Conservation (phyloP, 2,329 filamentous ascomycete genomes). For the Mariannaea elegans region DNA sequence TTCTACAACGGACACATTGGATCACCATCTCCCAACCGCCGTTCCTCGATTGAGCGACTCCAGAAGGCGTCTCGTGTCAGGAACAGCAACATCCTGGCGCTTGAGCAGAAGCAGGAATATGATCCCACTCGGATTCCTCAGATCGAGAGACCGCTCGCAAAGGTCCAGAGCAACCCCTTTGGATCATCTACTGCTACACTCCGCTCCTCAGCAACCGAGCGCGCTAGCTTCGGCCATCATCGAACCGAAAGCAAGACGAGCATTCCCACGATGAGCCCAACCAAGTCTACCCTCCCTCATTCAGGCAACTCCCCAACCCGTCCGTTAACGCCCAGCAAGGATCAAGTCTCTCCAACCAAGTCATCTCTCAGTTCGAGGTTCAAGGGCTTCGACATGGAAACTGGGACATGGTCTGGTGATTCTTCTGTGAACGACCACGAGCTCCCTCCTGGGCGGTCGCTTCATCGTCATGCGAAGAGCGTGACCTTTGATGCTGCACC, state of each 20-base stretch:
- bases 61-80: conserved; percentile 95
- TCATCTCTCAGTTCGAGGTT: conserved; percentile 79
- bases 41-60: conserved; percentile 93
- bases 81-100: conserved; percentile 96
- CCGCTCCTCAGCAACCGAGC: conserved; percentile 57
- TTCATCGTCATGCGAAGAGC: conserved; percentile 91
- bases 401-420: conserved; percentile 73
- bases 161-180: conserved; percentile 77
- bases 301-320: conserved; percentile 45
- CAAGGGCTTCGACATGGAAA: conserved; percentile 76
- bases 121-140: conserved; percentile 81
- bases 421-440: conserved; percentile 66
- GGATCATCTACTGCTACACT: conserved; percentile 65
- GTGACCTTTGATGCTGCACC: conserved; percentile 96
- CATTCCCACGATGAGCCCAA: conserved; percentile 66
- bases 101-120: conserved; percentile 92
- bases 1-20: conserved; percentile 65
- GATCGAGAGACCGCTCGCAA: conserved; percentile 83
- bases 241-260: conserved; percentile 64
- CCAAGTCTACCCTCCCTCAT: conserved; percentile 51
- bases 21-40: conserved; percentile 77
- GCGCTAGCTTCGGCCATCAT: conserved; percentile 54
- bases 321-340: conserved; percentile 68
- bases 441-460: conserved; percentile 70
- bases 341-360: conserved; percentile 83